Evolutionary conservation across 768 basidiomycete species (phyloP).

Genomic region (Termitomyces eurrhizus): DNA sequence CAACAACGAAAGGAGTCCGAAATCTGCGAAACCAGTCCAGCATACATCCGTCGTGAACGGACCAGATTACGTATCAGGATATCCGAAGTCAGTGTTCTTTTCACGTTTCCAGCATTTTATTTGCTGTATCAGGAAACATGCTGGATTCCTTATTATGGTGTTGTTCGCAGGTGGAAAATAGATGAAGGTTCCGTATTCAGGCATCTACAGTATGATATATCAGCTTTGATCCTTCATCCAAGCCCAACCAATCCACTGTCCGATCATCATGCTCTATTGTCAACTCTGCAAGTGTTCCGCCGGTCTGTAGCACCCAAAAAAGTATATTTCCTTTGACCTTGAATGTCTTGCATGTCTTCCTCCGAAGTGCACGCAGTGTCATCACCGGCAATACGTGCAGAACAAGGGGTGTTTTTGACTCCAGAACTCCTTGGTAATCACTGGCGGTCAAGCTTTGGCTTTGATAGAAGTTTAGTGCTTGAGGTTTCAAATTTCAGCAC

Average conservation of each 20-base stretch:
- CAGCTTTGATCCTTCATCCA: conserved; percentile 51
- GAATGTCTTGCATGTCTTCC: conserved; percentile 56
- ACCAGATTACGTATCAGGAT: too few species aligned
- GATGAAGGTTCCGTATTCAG: background rate
- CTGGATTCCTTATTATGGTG: background rate
- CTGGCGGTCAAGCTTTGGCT: conserved; percentile 7
- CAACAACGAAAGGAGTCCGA: too few species aligned
- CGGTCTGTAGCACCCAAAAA: conserved; percentile 56
- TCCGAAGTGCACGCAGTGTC: conserved; percentile 58
- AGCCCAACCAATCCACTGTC: conserved; percentile 67
- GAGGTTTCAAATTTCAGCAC: background rate
- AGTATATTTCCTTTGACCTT: conserved; percentile 31
- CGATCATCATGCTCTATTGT: conserved; percentile 42
- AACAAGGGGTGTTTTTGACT: conserved; percentile 25
- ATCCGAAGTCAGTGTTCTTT: background rate
- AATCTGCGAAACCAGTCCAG: too few species aligned
- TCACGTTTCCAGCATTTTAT: background rate
- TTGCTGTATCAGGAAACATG: background rate
- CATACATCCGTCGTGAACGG: too few species aligned
- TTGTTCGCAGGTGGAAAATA: background rate
- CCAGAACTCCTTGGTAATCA: background rate
- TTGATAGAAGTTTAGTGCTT: conserved; percentile 13
- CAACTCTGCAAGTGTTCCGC: conserved; percentile 44
- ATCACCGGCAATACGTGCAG: conserved; percentile 67
- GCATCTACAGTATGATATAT: conserved; percentile 26